phyloP scores from a whole-genome alignment of 495 filamentous ascomycete genomes.

The Neurospora intermedia region DNA sequence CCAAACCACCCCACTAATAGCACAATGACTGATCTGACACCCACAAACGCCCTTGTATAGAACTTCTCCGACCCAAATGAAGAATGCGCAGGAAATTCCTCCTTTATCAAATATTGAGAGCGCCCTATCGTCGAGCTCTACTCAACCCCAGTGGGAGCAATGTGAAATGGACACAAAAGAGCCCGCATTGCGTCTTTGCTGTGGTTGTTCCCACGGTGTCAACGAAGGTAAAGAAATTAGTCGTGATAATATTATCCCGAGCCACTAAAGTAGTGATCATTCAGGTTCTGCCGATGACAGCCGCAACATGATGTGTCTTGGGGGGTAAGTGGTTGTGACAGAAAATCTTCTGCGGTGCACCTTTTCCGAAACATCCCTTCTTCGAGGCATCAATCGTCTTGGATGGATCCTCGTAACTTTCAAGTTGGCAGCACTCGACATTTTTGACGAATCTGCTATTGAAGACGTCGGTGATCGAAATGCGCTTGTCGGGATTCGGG shows the following conservation, averaged over 20 bases:
- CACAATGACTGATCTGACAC: neutral
- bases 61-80: neutral
- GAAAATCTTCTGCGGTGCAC: slow-evolving; percentile 31
- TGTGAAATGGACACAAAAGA: neutral
- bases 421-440: slow-evolving; percentile 61
- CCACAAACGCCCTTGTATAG: neutral
- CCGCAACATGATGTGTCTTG: slow-evolving; percentile 16
- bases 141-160: neutral
- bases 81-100: neutral
- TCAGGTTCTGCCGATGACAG: neutral
- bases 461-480: slow-evolving; percentile 50
- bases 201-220: neutral
- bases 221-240: neutral
- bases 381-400: slow-evolving; percentile 41
- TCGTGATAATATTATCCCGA: neutral
- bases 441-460: slow-evolving; percentile 52
- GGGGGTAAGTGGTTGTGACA: slow-evolving; percentile 40
- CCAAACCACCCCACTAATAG: neutral
- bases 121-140: neutral
- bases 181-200: neutral
- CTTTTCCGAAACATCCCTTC: slow-evolving; percentile 31
- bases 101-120: neutral
- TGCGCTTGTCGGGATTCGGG: slow-evolving; percentile 54
- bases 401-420: slow-evolving; percentile 44
- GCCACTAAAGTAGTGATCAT: neutral